phyloP scores from a whole-genome alignment of 2,329 filamentous ascomycete genomes.

The Hypoxylon sp. region DNA sequence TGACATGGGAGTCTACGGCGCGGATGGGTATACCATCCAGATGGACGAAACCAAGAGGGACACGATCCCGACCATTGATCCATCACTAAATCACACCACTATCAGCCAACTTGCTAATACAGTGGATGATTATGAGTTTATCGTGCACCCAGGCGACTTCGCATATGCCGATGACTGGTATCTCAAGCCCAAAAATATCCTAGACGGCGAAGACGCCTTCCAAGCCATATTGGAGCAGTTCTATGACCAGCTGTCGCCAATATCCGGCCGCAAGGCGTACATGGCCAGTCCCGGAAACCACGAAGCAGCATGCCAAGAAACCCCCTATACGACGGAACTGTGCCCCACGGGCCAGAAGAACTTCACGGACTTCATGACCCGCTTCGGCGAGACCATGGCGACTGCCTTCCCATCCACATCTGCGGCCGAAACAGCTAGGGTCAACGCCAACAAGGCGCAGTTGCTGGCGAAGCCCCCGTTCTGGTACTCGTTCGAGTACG shows the following conservation, averaged over 20 bases:
- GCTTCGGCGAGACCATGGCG: slow-evolving; percentile 68
- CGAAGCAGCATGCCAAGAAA: slow-evolving; percentile 67
- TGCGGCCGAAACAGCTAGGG: slow-evolving; percentile 57
- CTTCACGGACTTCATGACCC: slow-evolving; percentile 72
- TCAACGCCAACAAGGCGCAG: slow-evolving; percentile 62
- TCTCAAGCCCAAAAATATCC: slow-evolving; percentile 60
- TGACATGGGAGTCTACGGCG: slow-evolving; percentile 69
- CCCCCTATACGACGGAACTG: slow-evolving; percentile 55
- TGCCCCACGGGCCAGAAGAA: slow-evolving; percentile 70
- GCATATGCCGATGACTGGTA: slow-evolving; percentile 73
- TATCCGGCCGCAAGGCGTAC: slow-evolving; percentile 68
- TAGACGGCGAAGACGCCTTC: slow-evolving; percentile 66
- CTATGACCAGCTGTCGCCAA: slow-evolving; percentile 68
- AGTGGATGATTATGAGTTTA: slow-evolving; percentile 68
- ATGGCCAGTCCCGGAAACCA: slow-evolving; percentile 72
- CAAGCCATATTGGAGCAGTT: slow-evolving; percentile 71
- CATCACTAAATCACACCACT: slow-evolving; percentile 71
- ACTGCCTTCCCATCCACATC: slow-evolving; percentile 66
- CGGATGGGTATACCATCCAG: slow-evolving; percentile 66
- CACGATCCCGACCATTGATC: slow-evolving; percentile 63
- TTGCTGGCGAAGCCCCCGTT: slow-evolving; percentile 66
- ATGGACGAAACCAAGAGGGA: slow-evolving; percentile 63
- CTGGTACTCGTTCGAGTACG: slow-evolving; percentile 74
- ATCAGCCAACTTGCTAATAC: slow-evolving; percentile 67
- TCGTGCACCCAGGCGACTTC: slow-evolving; percentile 69